These are phyloP conservation scores for Calonectria fujianensis DNA, from an alignment of 2,329 filamentous ascomycete genomes.

Conservation along the genomic window DNA sequence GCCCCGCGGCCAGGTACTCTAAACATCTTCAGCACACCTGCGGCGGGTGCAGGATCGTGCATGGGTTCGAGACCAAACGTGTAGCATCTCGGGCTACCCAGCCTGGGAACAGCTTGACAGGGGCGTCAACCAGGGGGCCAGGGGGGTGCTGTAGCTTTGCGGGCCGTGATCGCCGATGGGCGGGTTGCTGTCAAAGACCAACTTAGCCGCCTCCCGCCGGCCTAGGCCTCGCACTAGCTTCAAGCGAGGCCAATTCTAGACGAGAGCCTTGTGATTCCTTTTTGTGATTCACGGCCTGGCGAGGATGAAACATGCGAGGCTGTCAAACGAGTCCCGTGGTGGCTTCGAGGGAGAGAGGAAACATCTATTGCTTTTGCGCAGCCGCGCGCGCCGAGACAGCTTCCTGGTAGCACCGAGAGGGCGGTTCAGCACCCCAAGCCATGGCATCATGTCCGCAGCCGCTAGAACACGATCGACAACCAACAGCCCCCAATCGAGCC, in stretches of 20 bases:
- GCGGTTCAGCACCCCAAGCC: conserved; percentile 5
- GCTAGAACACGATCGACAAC: conserved; percentile 16
- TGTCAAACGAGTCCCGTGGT: neutral
- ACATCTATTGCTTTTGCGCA: neutral
- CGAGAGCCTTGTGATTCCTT: neutral
- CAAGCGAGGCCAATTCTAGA: neutral
- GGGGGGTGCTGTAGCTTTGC: neutral
- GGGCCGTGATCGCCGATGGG: conserved; percentile 21
- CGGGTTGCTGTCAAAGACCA: conserved; percentile 32
- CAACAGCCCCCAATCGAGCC: conserved; percentile 7
- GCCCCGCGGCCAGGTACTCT: conserved; percentile 10
- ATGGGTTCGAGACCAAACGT: conserved; percentile 23
- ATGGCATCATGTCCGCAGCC: conserved; percentile 3
- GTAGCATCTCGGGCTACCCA: conserved; percentile 32
- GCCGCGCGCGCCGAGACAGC: conserved; percentile 7
- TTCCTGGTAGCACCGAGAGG: conserved; percentile 25
- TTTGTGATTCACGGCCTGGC: neutral
- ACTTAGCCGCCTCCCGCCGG: conserved; percentile 14
- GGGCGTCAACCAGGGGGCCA: conserved; percentile 18
- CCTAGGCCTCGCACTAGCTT: neutral
- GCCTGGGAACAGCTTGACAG: conserved; percentile 9
- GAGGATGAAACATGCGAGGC: conserved; percentile 7
- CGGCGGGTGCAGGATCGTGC: conserved; percentile 30
- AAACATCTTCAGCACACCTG: conserved; percentile 30
- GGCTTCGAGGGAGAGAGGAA: neutral